A percentile compares a stretch with the other conserved stretches of the same genome.
These are phyloP conservation scores for Penicillium turbatum DNA, from an alignment of 495 filamentous ascomycete genomes.

Conservation along the genomic window DNA sequence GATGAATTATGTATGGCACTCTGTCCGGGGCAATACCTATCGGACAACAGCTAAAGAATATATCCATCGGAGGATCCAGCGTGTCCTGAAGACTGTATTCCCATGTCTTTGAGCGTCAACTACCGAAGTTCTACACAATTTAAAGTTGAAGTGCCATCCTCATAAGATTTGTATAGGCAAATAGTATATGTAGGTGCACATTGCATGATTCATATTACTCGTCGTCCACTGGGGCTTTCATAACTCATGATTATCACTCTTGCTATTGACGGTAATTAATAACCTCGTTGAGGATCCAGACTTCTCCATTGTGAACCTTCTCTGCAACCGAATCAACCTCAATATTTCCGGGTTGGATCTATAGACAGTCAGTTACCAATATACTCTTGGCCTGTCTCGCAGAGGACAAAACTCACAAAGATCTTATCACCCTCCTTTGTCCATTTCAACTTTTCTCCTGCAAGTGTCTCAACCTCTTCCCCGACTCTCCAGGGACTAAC, in stretches of 20 bases:
- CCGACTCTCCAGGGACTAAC: constrained; percentile 75
- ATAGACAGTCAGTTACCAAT: constrained; percentile 9
- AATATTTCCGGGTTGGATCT: constrained; percentile 79
- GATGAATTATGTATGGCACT: too few relatives aligned
- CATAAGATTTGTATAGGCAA: too few relatives aligned
- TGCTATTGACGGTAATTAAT: constrained; percentile 51
- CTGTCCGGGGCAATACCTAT: too few relatives aligned
- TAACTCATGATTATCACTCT: constrained; percentile 4
- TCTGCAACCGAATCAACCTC: constrained; percentile 67
- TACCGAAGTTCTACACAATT: too few relatives aligned
- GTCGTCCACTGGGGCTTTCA: constrained; percentile 5
- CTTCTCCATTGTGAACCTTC: constrained; percentile 78
- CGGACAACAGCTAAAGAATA: too few relatives aligned
- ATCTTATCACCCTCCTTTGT: constrained; percentile 69
- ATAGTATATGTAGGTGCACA: not conserved
- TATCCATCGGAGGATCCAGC: too few relatives aligned
- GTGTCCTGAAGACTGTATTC: too few relatives aligned
- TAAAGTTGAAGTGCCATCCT: too few relatives aligned
- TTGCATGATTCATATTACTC: constrained; percentile 14
- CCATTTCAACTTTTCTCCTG: constrained; percentile 77
- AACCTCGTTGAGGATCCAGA: constrained; percentile 68
- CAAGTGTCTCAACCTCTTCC: constrained; percentile 65
- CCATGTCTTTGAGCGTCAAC: too few relatives aligned
- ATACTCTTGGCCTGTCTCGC: not conserved
- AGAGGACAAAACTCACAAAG: constrained; percentile 48